These are phyloP conservation scores for Mortierella sp. DNA, from an alignment of 371 early-diverging fungal genomes.

Conservation along the genomic window DNA sequence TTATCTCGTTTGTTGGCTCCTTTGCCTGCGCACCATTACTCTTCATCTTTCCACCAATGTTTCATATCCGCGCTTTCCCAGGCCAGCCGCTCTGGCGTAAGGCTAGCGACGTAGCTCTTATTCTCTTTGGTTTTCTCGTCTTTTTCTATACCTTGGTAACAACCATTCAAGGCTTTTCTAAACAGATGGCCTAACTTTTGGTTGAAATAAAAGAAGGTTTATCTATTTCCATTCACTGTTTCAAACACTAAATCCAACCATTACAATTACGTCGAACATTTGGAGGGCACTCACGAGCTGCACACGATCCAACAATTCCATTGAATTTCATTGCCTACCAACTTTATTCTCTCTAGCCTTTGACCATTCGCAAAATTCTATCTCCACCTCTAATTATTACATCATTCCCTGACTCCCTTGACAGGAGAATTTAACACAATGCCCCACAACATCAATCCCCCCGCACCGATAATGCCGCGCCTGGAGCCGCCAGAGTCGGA, in stretches of 20 bases:
- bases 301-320: no score
- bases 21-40: constrained; percentile 82
- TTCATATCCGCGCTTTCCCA: constrained; percentile 73
- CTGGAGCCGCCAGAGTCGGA: constrained; percentile 28
- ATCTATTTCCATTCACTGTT: no score
- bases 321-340: no score
- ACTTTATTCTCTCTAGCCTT: no score
- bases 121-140: constrained; percentile 79
- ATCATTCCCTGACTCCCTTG: no score
- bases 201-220: no score
- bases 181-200: background rate
- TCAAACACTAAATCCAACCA: no score
- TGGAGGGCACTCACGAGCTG: no score
- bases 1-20: constrained; percentile 91
- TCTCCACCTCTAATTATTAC: no score
- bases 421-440: constrained; percentile 12
- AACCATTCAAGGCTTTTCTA: constrained; percentile 65
- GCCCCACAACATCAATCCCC: constrained; percentile 31
- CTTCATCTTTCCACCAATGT: constrained; percentile 81
- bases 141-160: constrained; percentile 84
- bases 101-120: constrained; percentile 70
- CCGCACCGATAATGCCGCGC: constrained; percentile 28
- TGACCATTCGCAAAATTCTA: no score
- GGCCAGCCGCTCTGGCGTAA: constrained; percentile 60
- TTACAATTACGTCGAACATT: no score